Evolutionary conservation across 2,329 filamentous ascomycete species (phyloP), one percentile per base, ranked within the genome.

Genomic region (Helicocarpus griseus): DNA sequence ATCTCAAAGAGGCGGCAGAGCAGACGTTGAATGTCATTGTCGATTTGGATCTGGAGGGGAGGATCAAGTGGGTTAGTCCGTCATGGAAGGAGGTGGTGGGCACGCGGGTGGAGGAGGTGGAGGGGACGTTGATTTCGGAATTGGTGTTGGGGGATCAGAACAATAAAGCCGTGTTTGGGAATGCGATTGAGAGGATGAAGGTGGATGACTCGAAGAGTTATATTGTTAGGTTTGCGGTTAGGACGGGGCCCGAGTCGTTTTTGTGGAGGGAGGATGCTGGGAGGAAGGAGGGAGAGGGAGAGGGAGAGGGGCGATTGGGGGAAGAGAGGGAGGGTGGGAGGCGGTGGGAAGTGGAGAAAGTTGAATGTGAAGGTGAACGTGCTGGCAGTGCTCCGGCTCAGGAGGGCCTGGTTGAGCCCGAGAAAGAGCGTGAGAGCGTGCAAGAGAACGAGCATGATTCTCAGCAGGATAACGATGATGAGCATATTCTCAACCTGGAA

Each of bases 1-100:
- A 97, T 66, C 79, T 98, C 60, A 89, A 90, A 64, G 88, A 95
- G 73, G 93, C 91, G 38, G 93, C 91, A 48, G 91, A 97, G 71
- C 89, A 96, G 73, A 96, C 90, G 21, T 78, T 95, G 66, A 98
- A 97, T 69, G 87, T 95, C 57, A 95, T 98, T 66, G 79, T 98
- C 65, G 91, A 98, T 72, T 77, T 98, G 58, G 89, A 89, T 63
- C 79, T 97, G 51, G 87, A 96, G 64, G 89, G 89, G 58, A 86
- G 82, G 55, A 86, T 98, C 62, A 86, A 89, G 70, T 98, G 93
- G 88, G 90, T 95, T 61, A 97, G 91, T 67, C 88, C 90, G 11
- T 96, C 91, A 14, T 98, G 93, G 93, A 81, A 82, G 54, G 89
- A 97, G 62, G 86, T 98, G 47, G 85, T 97, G 54, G 93, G 93